Conservation (phyloP, 345 rosid species). For the Moringa oleifera region DNA sequence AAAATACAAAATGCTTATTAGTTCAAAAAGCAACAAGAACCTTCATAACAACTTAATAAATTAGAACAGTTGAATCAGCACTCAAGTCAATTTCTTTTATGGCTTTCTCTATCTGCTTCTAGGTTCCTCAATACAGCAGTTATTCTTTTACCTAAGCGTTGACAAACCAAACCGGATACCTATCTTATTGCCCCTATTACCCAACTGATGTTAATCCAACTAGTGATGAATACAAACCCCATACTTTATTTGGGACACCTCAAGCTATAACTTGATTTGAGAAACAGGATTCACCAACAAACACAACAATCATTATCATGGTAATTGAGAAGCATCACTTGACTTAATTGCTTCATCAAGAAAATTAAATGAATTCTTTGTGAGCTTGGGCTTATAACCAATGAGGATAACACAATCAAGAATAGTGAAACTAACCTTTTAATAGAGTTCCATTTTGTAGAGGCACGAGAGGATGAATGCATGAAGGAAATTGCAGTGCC, state of each 20-base stretch:
- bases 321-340: not conserved
- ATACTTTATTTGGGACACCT: not conserved
- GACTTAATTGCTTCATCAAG: not conserved
- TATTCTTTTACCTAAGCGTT: no score
- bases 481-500: conserved; percentile 73
- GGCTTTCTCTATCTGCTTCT: no score
- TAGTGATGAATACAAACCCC: not conserved
- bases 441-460: conserved; percentile 20
- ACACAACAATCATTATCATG: conserved; percentile 5
- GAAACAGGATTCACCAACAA: not conserved
- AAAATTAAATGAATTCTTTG: not conserved
- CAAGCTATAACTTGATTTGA: not conserved
- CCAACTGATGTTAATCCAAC: not conserved
- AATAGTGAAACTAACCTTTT: conserved; percentile 42
- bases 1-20: no score
- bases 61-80: no score
- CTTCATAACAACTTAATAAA: no score
- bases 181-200: no score
- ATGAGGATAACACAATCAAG: not conserved
- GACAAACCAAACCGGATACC: no score
- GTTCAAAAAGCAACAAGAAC: no score
- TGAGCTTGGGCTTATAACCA: not conserved
- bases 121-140: no score
- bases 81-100: no score
- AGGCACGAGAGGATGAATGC: conserved; percentile 26